Base-by-base conservation (phyloP, 345 rosid species). In the Nephelium lappaceum region DNA sequence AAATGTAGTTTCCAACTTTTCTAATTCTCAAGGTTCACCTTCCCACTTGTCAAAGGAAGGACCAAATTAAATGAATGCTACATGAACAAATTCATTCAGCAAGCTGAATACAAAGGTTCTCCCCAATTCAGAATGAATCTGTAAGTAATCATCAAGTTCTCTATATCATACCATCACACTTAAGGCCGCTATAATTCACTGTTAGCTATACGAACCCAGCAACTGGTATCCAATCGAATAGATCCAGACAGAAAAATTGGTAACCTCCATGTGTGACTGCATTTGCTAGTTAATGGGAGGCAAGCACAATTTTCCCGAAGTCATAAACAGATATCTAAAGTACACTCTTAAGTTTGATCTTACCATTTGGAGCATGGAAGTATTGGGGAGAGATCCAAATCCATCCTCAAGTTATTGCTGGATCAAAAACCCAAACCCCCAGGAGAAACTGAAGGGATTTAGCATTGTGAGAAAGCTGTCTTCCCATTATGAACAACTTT, bases 21-120 rank as follows among this genome's bases (percentile, higher is more conserved):
- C 82, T 69, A 58, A 70, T 68, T 43, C 64, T 72, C 73, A 24
- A 38, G 65, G 75, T 77, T 77, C 49, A 41, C 61, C 79, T 81
- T 72, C 81, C 81, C 8, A 69, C 53, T 79, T 67, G 39, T 75
- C 41, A 69, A 41, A 75, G 78, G 71, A 69, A 83, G 77, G 79
- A 71, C 42, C 76, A 67, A 75, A 60, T 57, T 67, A 67, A 72
- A 57, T 55, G 62, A 66, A 60, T 73, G 73, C 65, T 81, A 80
- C 82, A 82, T 38, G 60, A 81, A 80, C 76, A 71, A 82, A 81
- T 84, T 83, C 85, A 72, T 79, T 74, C 78, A 72, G 71, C 79
- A 77, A 78, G 72, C 80, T 71, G 43, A 79, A 78, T 57, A 65
- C 41, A 25, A 71, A 53, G 65, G 42, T 79, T 83, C 69, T 75